Conservation (phyloP, 768 basidiomycete genomes). For the Podaxis sp. region DNA sequence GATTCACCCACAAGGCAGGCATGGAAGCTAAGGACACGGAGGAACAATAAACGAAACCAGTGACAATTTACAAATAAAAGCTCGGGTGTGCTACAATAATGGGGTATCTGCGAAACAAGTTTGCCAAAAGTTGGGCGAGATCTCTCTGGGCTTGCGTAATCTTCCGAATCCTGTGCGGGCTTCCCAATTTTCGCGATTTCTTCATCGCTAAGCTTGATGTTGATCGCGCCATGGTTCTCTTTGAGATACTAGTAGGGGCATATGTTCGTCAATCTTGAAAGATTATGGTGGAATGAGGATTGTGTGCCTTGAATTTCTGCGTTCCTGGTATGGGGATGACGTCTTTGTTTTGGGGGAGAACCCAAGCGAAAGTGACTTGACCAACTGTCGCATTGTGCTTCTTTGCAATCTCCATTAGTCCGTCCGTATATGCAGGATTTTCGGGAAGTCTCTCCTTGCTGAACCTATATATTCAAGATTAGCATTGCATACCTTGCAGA, state of each 20-base stretch:
- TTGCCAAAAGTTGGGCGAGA: constrained; percentile 24
- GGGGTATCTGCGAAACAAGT: constrained; percentile 10
- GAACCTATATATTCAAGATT: constrained; percentile 14
- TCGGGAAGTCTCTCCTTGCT: constrained; percentile 40
- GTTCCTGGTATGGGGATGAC: constrained; percentile 48
- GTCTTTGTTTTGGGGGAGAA: constrained; percentile 42
- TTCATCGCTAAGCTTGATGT: constrained; percentile 29
- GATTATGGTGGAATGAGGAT: too few relatives aligned
- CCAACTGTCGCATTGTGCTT: constrained; percentile 38
- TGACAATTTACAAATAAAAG: background rate
- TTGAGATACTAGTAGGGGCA: constrained; percentile 27
- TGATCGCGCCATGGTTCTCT: constrained; percentile 37
- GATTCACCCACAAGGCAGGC: too few relatives aligned
- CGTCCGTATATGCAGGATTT: constrained; percentile 38
- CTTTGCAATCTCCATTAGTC: constrained; percentile 30
- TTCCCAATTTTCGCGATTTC: constrained; percentile 32
- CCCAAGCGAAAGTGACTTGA: constrained; percentile 47
- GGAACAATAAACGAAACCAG: background rate
- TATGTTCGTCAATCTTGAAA: background rate
- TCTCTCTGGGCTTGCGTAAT: constrained; percentile 27
- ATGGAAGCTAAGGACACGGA: background rate
- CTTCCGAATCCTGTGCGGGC: constrained; percentile 31
- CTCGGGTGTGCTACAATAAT: background rate
- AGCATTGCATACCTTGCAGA: background rate
- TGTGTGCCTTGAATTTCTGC: constrained; percentile 29